Evolutionary conservation across 768 basidiomycete genomes (phyloP).

Genomic region (Paxillus rubicundulus): DNA sequence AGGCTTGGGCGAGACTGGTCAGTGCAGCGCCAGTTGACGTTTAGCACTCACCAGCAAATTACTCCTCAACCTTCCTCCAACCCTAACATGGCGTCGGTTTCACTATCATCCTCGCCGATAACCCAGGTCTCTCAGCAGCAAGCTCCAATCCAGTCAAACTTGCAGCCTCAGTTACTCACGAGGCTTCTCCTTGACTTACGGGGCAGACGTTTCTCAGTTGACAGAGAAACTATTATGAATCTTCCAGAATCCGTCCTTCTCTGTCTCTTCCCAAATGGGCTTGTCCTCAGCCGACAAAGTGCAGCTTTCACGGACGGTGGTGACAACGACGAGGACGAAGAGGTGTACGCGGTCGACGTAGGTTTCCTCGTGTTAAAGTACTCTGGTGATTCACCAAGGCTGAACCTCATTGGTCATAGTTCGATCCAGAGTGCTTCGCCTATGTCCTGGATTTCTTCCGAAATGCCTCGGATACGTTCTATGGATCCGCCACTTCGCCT

Average conservation of each 20-base stretch:
- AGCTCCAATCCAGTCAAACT: constrained; percentile 60
- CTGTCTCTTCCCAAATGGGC: constrained; percentile 95
- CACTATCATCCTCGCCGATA: constrained; percentile 52
- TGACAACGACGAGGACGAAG: constrained; percentile 78
- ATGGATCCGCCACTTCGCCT: constrained; percentile 72
- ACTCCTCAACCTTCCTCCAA: constrained; percentile 10
- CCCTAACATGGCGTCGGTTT: constrained; percentile 36
- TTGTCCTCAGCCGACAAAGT: constrained; percentile 88
- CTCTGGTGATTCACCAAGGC: not conserved
- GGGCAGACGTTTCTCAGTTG: constrained; percentile 88
- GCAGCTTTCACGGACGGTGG: constrained; percentile 71
- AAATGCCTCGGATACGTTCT: constrained; percentile 84
- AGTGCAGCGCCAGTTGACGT: constrained; percentile 13
- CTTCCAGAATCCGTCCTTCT: constrained; percentile 95
- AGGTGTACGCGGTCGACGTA: constrained; percentile 95
- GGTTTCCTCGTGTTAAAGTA: constrained; percentile 37
- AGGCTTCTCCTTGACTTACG: constrained; percentile 90
- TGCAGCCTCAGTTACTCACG: constrained; percentile 86
- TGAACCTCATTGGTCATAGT: constrained; percentile 48
- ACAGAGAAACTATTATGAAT: constrained; percentile 97
- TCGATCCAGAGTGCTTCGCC: constrained; percentile 95
- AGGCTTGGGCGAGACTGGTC: constrained; percentile 26
- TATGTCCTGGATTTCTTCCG: constrained; percentile 93
- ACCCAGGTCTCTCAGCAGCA: constrained; percentile 53
- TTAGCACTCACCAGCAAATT: constrained; percentile 8